phyloP scores from a whole-genome alignment of 2,329 filamentous ascomycete genomes.

The Albifimbria verrucaria region DNA sequence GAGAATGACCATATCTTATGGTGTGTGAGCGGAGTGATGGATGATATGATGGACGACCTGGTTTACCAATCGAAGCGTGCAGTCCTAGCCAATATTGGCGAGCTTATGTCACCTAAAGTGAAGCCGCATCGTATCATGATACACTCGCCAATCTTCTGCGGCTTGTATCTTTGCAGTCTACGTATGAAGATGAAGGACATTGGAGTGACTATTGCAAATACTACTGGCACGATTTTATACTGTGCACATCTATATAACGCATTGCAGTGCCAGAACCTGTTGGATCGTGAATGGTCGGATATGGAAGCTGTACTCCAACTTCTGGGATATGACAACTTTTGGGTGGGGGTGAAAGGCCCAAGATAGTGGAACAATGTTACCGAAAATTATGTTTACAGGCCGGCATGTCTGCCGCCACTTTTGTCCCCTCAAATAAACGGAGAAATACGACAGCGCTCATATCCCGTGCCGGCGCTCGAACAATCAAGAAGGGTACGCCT shows the following conservation, averaged over 20 bases:
- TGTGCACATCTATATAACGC: constrained; percentile 41
- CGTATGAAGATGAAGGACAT: constrained; percentile 26
- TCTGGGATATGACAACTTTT: constrained; percentile 30
- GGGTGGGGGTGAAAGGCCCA: constrained; percentile 32
- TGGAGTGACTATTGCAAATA: constrained; percentile 29
- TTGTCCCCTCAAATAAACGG: no score
- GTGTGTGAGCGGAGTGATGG: background rate
- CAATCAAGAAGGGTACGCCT: constrained; percentile 23
- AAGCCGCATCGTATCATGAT: constrained; percentile 25
- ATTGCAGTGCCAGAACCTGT: constrained; percentile 22
- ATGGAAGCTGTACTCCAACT: constrained; percentile 31
- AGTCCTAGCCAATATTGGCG: background rate
- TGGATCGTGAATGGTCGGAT: constrained; percentile 31
- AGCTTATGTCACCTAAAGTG: background rate
- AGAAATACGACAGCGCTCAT: background rate
- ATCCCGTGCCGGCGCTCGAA: constrained; percentile 21
- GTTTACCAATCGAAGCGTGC: constrained; percentile 3
- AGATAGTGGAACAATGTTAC: constrained; percentile 26
- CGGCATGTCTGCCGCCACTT: constrained; percentile 26
- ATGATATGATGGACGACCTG: constrained; percentile 5
- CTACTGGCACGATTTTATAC: constrained; percentile 36
- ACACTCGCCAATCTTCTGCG: constrained; percentile 34
- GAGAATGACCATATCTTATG: constrained; percentile 17
- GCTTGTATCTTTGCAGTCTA: constrained; percentile 33
- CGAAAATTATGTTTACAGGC: constrained; percentile 35